Evolutionary conservation across 345 rosid genomes (phyloP), one percentile per base, ranked within the genome.

Genomic region (Hibiscus syriacus): DNA sequence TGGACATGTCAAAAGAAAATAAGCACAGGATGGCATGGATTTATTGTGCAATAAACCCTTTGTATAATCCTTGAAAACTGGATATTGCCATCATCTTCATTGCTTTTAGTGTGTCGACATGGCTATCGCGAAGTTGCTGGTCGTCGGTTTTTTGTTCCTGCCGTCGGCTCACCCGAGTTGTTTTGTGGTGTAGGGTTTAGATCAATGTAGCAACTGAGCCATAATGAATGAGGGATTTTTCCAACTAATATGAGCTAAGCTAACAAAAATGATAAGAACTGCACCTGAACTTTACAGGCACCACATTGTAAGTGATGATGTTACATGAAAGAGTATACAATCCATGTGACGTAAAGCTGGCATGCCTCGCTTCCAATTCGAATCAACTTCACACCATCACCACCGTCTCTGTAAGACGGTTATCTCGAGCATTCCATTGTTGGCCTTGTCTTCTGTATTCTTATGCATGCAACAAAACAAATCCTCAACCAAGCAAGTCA

Each of bases 81-180:
- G n/a, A n/a, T n/a, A n/a, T n/a, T n/a, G n/a, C n/a, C 52, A 46
- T 17, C 22, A n/a, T 46, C 32, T 29, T 29, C 32, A 4, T 2
- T 85, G 1, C 59, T 96, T 66, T 76, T 93, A 69, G 78, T 0
- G 90, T 90, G 77, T 85, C 96, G 68, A 90, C 85, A 69, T 93
- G n/a, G 90, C 80, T 66, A 74, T 38, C 48, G 59, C 2, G 94
- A 84, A 45, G 88, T 67, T 17, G 80, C 45, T 23, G 79, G 76
- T 63, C 73, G 80, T 84, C 11, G 10, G 23, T 6, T 8, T 19
- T 50, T 83, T 76, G 70, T 74, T n/a, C n/a, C n/a, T n/a, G n/a
- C n/a, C n/a, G n/a, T 81, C 80, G 55, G 39, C 39, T 69, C 77
- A 74, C 81, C 5, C 0, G 29, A 53, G 56, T 22, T 5, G 14